A percentile compares a stretch with the other conserved stretches of the same genome.
These are phyloP conservation scores for Zymoseptoria pseudotritici DNA, from an alignment of 2,329 filamentous ascomycete species.

Conservation along the genomic window DNA sequence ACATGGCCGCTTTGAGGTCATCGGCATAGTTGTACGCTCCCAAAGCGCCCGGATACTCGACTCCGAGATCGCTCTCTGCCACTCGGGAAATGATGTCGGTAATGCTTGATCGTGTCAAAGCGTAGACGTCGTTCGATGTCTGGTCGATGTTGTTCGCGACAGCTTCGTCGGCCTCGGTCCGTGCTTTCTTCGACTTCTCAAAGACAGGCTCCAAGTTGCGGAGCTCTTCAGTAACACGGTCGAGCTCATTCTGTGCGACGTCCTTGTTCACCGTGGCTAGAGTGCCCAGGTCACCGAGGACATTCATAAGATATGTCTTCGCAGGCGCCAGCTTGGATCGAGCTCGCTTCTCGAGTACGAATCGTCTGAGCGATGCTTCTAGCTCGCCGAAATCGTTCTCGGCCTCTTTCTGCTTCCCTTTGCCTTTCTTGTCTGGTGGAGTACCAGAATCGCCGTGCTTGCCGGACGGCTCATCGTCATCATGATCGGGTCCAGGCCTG, in stretches of 20 bases:
- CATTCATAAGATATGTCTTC: slow-evolving; percentile 89
- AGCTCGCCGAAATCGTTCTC: slow-evolving; percentile 82
- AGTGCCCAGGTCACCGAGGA: slow-evolving; percentile 76
- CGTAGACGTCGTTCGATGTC: slow-evolving; percentile 78
- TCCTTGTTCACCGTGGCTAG: slow-evolving; percentile 82
- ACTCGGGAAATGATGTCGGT: slow-evolving; percentile 67
- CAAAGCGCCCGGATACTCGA: slow-evolving; percentile 80
- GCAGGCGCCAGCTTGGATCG: slow-evolving; percentile 92
- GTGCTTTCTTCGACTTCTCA: slow-evolving; percentile 74
- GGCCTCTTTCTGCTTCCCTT: slow-evolving; percentile 70
- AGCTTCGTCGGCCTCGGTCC: slow-evolving; percentile 69
- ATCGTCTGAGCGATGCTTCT: slow-evolving; percentile 80
- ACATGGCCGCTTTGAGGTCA: slow-evolving; percentile 83
- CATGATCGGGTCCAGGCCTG: slow-evolving; percentile 30
- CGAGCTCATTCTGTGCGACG: slow-evolving; percentile 75
- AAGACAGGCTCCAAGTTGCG: slow-evolving; percentile 76
- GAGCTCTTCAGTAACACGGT: slow-evolving; percentile 74
- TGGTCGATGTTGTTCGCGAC: slow-evolving; percentile 77
- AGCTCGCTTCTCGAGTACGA: slow-evolving; percentile 91
- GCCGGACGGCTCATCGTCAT: slow-evolving; percentile 48
- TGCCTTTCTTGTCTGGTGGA: slow-evolving; percentile 43
- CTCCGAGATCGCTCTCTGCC: slow-evolving; percentile 68
- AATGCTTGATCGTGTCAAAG: slow-evolving; percentile 69
- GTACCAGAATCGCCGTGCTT: slow-evolving; percentile 44
- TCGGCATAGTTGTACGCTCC: slow-evolving; percentile 87